These are phyloP conservation scores for Geotrichum aggregatum DNA, from an alignment of 1,139 yeast genomes.

Conservation along the genomic window DNA sequence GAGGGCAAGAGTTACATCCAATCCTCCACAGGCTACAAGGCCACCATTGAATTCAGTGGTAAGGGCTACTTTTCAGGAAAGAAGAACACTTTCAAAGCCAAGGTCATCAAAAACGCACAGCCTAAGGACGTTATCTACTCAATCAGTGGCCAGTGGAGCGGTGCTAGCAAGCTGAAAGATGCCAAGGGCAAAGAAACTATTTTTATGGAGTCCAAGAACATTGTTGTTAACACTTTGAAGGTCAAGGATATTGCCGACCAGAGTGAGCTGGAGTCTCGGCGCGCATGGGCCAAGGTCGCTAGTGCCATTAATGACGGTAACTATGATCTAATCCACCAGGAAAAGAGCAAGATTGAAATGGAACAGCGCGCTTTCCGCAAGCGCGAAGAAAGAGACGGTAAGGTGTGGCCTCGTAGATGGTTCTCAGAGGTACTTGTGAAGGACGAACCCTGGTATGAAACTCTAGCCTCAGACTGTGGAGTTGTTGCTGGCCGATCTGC, in stretches of 20 bases:
- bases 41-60: conserved; percentile 78
- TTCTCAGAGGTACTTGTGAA: conserved; percentile 40
- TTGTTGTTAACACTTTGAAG: conserved; percentile 51
- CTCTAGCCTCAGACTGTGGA: conserved; percentile 25
- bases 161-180: conserved; percentile 49
- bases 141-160: conserved; percentile 91
- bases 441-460: conserved; percentile 26
- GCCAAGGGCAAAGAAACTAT: conserved; percentile 41
- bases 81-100: conserved; percentile 85
- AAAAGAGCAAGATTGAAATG: conserved; percentile 75
- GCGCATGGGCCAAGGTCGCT: conserved; percentile 84
- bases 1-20: conserved; percentile 83
- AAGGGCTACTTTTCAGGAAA: conserved; percentile 96
- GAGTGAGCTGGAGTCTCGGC: conserved; percentile 69
- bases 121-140: conserved; percentile 69
- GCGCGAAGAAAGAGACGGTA: conserved; percentile 59
- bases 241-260: conserved; percentile 81
- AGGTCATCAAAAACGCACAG: conserved; percentile 56
- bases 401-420: conserved; percentile 74
- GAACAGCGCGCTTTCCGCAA: conserved; percentile 76
- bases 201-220: conserved; percentile 66
- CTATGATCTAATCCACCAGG: conserved; percentile 65
- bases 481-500: conserved; percentile 28
- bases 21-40: conserved; percentile 69
- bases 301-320: conserved; percentile 75